Evolutionary conservation across 2,329 filamentous ascomycete genomes (phyloP), one percentile per base, ranked within the genome.

Genomic region (Rutstroemia sp.): DNA sequence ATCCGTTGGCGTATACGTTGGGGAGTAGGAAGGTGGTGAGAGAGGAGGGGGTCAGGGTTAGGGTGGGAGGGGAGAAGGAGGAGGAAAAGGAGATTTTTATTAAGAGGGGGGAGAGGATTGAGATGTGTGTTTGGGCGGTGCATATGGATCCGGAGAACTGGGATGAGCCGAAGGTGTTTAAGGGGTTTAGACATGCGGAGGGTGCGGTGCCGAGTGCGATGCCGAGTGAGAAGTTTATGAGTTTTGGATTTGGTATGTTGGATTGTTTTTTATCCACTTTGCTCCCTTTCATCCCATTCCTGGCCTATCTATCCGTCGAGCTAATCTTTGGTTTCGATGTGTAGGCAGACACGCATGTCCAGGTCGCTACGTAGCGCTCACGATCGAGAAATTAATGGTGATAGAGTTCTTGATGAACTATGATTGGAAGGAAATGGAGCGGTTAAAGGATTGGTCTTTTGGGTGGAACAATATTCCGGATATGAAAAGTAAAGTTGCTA

Each of bases 201-300:
- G 41, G 46, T 41, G 37, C 14, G 16, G 25, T 53, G 5, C 39
- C 51, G 27, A 30, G 41, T 3, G n/a, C 51, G 27, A 53, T 46
- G 6, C 51, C 51, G 3, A 53, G 51, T 9, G 41, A 53, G n/a
- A 53, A 3, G 19, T 53, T 53, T 10, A 37, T 53, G 41, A 47
- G 42, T 47, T 53, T 53, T n/a, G 51, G 51, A n/a, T 53, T 46
- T 47, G 51, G 51, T 53, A 12, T 9, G 27, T 53, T n/a, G 8
- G 19, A 19, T 12, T 52, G 1, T n/a, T n/a, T 30, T 21, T 1
- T n/a, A 27, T 27, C 5, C 38, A 39, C 38, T 37, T 30, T 5
- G 8, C 4, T 18, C 16, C 5, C 1, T 18, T 14, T 16, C 16
- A 4, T 38, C 16, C 9, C 14, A 14, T 18, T 7, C 23, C 34